Base-by-base conservation (phyloP, 73 alveolate species). In the Effrenium voratum region DNA sequence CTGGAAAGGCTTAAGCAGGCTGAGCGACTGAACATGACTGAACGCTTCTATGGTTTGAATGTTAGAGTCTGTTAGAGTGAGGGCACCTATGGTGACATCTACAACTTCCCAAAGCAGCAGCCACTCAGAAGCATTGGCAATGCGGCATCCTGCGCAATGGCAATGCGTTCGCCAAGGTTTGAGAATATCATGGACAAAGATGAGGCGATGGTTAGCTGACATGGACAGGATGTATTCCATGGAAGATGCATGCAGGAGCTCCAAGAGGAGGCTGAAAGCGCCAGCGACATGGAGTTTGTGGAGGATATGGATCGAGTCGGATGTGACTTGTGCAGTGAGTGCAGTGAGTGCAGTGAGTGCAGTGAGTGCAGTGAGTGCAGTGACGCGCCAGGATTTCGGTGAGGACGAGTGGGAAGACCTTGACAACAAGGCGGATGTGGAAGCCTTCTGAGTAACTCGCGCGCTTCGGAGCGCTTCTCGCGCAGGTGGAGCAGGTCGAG, bases 81-180 rank as follows among this genome's bases (percentile, higher is more conserved):
- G 59, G 99, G 99, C 79, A 99, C 99, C 75, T 99, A 99, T 81
- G 99, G 99, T 59, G 99, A 99, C 49, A 99, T 99, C 82, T 99
- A 99, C 99, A 99, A 99, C 98, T 50, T 99, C 63, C 99, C 99
- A 83, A 99, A 99, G 83, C 99, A 99, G 79, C 88, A 91, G 85
- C 15, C n/a, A 22, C 5, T n/a, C n/a, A n/a, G n/a, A n/a, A n/a
- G n/a, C n/a, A n/a, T n/a, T n/a, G n/a, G n/a, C n/a, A n/a, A n/a
- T n/a, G n/a, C n/a, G n/a, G n/a, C n/a, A n/a, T n/a, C n/a, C n/a
- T n/a, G n/a, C n/a, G n/a, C n/a, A n/a, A n/a, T n/a, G n/a, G n/a
- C 28, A 19, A 19, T 13, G 0, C 13, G 8, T 60, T 60, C 10
- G 19, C 10, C 34, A n/a, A 66, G 77, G 85, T 87, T 87, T 30